These are phyloP conservation scores for Leccinum rimulosum DNA, from an alignment of 768 basidiomycete species.

Conservation along the genomic window DNA sequence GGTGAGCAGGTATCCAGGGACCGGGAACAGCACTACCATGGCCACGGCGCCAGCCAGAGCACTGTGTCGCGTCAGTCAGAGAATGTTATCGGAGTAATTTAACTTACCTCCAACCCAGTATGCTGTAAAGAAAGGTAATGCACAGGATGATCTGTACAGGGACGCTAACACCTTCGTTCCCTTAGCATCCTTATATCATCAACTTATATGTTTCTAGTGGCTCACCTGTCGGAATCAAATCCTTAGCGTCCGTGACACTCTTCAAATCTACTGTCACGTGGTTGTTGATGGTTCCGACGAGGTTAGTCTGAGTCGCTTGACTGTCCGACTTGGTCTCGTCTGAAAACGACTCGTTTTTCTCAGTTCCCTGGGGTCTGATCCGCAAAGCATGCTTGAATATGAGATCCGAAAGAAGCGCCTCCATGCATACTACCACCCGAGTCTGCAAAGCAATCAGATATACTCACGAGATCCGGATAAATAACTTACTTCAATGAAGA, in stretches of 20 bases:
- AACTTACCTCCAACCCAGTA: conserved; percentile 11
- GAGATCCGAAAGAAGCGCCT: conserved; percentile 53
- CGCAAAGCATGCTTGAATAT: conserved; percentile 57
- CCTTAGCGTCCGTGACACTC: conserved; percentile 12
- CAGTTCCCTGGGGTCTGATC: conserved; percentile 37
- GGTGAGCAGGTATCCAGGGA: conserved; percentile 56
- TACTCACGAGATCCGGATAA: neutral
- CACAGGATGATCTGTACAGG: conserved; percentile 4
- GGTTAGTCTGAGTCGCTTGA: conserved; percentile 36
- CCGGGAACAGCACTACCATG: conserved; percentile 51
- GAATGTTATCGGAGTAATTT: conserved; percentile 25
- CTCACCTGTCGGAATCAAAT: conserved; percentile 9
- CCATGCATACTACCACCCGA: conserved; percentile 43
- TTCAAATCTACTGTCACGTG: conserved; percentile 50
- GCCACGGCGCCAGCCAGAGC: conserved; percentile 55
- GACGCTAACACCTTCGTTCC: conserved; percentile 15
- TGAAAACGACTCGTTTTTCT: neutral
- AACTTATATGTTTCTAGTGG: too few relatives aligned
- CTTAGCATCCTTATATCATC: conserved; percentile 32
- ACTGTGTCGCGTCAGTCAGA: conserved; percentile 40
- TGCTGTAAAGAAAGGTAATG: conserved; percentile 4
- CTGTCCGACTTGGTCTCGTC: conserved; percentile 13
- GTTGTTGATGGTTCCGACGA: conserved; percentile 78
- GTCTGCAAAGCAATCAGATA: conserved; percentile 24
- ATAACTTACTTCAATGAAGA: conserved; percentile 32